Conservation (phyloP, 768 basidiomycete species). For the Boletus reticuloceps region DNA sequence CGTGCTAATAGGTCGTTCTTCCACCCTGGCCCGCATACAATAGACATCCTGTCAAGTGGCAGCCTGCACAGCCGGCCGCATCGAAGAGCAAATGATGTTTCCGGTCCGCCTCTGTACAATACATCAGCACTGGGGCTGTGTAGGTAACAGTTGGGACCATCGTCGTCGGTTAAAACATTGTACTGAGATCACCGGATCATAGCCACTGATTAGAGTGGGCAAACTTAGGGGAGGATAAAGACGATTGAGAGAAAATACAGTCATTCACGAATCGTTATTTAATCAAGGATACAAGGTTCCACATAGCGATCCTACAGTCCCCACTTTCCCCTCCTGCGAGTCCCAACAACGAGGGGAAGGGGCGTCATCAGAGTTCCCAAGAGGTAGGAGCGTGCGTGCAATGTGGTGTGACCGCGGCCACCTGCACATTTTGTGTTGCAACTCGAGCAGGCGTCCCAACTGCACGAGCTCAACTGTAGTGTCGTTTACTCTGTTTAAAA, state of each 20-base stretch:
- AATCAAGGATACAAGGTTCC: conserved; percentile 22
- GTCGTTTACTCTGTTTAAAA: conserved; percentile 37
- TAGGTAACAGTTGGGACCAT: too few relatives aligned
- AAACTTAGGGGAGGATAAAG: too few relatives aligned
- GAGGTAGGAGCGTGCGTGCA: conserved; percentile 28
- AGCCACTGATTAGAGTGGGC: too few relatives aligned
- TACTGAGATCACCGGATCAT: too few relatives aligned
- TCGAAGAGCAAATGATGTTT: conserved; percentile 21
- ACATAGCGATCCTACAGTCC: conserved; percentile 22
- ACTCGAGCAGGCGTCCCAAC: conserved; percentile 13
- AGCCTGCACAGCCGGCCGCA: conserved; percentile 15
- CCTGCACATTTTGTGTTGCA: conserved; percentile 13
- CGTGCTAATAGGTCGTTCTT: conserved; percentile 45
- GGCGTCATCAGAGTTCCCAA: conserved; percentile 16
- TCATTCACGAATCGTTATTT: conserved; percentile 10
- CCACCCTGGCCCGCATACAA: conserved; percentile 64
- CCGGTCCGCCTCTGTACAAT: not conserved
- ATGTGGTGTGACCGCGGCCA: conserved; percentile 14
- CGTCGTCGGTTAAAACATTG: too few relatives aligned
- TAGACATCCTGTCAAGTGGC: conserved; percentile 22
- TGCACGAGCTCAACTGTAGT: conserved; percentile 29
- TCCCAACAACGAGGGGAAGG: conserved; percentile 22
- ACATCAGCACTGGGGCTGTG: too few relatives aligned
- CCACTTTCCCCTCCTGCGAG: conserved; percentile 17
- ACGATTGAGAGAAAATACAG: not conserved